phyloP scores from a whole-genome alignment of 306 rosid species.

The Rosa rugosa region DNA sequence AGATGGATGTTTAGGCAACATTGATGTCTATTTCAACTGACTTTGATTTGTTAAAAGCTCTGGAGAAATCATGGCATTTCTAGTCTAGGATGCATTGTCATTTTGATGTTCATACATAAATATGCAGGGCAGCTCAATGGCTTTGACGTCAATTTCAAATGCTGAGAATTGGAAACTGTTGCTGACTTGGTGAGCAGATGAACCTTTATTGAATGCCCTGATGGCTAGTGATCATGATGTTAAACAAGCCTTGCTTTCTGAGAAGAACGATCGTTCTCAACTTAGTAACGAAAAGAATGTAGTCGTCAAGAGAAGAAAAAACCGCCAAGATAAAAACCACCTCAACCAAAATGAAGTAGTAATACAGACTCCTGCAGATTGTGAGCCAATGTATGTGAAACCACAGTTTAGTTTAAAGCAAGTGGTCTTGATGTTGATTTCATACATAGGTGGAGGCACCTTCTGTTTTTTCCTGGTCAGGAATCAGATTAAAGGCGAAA shows the following conservation, averaged over 20 bases:
- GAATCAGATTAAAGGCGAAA: constrained; percentile 53
- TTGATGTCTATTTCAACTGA: neutral
- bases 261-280: constrained; percentile 32
- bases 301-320: constrained; percentile 46
- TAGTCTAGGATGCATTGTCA: neutral
- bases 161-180: neutral
- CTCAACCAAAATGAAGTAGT: constrained; percentile 28
- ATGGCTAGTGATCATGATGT: constrained; percentile 54
- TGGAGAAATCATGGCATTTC: neutral
- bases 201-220: constrained; percentile 15
- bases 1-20: neutral
- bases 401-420: constrained; percentile 42
- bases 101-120: neutral
- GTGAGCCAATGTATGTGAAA: constrained; percentile 16
- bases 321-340: constrained; percentile 19
- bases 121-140: neutral
- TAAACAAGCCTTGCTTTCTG: constrained; percentile 52
- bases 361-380: neutral
- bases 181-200: neutral
- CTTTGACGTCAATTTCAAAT: neutral
- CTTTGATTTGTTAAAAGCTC: neutral
- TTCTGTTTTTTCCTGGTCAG: constrained; percentile 61
- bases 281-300: constrained; percentile 34
- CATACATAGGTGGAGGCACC: constrained; percentile 67
- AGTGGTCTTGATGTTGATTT: constrained; percentile 39